These are phyloP conservation scores for Oryza meyeriana DNA, from an alignment of 176 grass and related monocot species.

Conservation along the genomic window DNA sequence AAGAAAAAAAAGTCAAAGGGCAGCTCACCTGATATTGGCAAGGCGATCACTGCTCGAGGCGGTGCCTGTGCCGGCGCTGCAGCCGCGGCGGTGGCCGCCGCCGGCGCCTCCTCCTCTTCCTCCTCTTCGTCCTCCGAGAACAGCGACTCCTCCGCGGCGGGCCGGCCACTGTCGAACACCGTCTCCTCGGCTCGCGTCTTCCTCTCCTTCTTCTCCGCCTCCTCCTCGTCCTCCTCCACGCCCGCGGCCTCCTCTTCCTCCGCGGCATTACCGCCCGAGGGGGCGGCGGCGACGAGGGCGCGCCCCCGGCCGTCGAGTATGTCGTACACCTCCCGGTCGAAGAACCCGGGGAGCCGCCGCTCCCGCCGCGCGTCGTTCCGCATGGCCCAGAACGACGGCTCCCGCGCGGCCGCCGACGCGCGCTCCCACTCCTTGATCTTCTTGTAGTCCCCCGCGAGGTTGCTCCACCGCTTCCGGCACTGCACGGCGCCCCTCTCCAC, in stretches of 20 bases:
- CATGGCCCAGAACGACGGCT: conserved; percentile 93
- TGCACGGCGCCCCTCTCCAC: conserved; percentile 80
- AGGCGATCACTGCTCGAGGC: conserved; percentile 27
- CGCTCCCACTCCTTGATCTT: conserved; percentile 99
- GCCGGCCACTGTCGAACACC: conserved; percentile 50
- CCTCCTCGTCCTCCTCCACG: conserved; percentile 19
- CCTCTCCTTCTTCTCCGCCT: conserved; percentile 3
- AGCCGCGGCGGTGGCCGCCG: background rate
- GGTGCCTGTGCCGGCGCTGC: background rate
- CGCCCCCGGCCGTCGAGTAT: conserved; percentile 63
- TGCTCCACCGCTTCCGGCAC: conserved; percentile 98
- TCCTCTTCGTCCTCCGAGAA: conserved; percentile 51
- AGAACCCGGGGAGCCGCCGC: conserved; percentile 78
- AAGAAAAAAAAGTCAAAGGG: conserved; percentile 17
- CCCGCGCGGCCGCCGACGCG: conserved; percentile 7
- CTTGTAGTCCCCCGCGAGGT: conserved; percentile 95
- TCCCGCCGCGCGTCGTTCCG: conserved; percentile 87
- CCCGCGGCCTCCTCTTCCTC: conserved; percentile 33
- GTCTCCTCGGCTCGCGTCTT: conserved; percentile 22
- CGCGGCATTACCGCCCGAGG: conserved; percentile 33
- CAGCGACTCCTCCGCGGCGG: conserved; percentile 42
- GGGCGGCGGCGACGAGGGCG: background rate
- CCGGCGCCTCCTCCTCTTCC: conserved; percentile 32
- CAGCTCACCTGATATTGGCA: conserved; percentile 58
- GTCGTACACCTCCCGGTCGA: conserved; percentile 90